Conservation (phyloP, 441 rosid species). For the Mallotus repandus region DNA sequence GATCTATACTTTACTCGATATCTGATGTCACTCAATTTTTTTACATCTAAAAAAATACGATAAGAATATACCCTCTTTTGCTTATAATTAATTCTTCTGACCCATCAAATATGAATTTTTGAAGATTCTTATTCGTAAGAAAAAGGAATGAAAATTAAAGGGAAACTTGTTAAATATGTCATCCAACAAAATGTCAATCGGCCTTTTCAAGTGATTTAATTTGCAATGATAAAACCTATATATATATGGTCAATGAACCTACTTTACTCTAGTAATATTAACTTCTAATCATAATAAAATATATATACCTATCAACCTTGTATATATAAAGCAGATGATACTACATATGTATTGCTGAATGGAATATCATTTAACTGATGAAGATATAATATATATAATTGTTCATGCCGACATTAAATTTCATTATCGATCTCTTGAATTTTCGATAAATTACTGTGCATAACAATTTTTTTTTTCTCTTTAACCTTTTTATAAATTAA, state of each 20-base stretch:
- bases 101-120: no score
- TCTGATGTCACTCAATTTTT: no score
- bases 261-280: background rate
- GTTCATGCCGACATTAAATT: background rate
- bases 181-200: background rate
- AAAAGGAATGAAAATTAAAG: no score
- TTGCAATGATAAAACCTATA: background rate
- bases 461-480: background rate
- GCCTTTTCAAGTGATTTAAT: background rate
- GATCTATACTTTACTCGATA: no score
- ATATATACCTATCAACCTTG: background rate
- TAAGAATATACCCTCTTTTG: no score
- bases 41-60: no score
- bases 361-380: background rate
- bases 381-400: background rate
- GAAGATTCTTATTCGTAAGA: no score
- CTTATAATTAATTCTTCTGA: no score
- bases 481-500: no score
- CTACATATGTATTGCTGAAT: background rate
- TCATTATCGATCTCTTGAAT: background rate
- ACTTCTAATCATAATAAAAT: background rate
- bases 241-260: background rate
- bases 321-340: background rate
- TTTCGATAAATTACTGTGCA: background rate
- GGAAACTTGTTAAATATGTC: no score